Percentiles rank a stretch among this genome's conserved stretches.
These are phyloP conservation scores for Kwoniella pini DNA, from an alignment of 768 basidiomycete genomes.

Conservation along the genomic window DNA sequence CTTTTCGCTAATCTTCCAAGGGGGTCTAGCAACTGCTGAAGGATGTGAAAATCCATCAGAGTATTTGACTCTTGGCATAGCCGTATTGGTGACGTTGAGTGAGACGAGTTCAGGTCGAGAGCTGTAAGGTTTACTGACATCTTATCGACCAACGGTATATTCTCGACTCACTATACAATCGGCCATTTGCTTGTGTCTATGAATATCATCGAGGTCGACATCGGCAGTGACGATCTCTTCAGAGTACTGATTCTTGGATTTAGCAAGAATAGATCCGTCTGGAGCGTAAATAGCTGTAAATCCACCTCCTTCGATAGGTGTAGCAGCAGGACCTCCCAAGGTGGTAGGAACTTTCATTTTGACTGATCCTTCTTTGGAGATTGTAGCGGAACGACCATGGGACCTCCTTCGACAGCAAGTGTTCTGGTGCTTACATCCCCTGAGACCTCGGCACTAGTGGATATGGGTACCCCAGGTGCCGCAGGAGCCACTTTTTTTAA, in stretches of 20 bases:
- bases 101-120: constrained; percentile 13
- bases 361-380: constrained; percentile 1
- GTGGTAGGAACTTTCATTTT: constrained; percentile 1
- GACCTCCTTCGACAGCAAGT: constrained; percentile 9
- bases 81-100: constrained; percentile 2
- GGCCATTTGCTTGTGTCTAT: constrained; percentile 17
- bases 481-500: neutral
- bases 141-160: neutral
- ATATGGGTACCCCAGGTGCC: constrained; percentile 7
- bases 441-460: constrained; percentile 1
- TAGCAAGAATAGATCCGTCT: constrained; percentile 4
- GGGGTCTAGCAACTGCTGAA: neutral
- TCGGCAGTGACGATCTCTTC: constrained; percentile 21
- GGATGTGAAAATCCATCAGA: neutral
- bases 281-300: constrained; percentile 19
- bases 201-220: constrained; percentile 17
- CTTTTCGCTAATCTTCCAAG: neutral
- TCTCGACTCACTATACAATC: constrained; percentile 6
- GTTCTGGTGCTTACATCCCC: constrained; percentile 8
- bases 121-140: neutral
- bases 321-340: constrained; percentile 1
- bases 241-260: constrained; percentile 8
- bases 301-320: constrained; percentile 19
- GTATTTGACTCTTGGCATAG: constrained; percentile 14
- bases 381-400: constrained; percentile 12